Base-by-base conservation (phyloP, 495 filamentous ascomycete species). In the Aspergillus hancockii region DNA sequence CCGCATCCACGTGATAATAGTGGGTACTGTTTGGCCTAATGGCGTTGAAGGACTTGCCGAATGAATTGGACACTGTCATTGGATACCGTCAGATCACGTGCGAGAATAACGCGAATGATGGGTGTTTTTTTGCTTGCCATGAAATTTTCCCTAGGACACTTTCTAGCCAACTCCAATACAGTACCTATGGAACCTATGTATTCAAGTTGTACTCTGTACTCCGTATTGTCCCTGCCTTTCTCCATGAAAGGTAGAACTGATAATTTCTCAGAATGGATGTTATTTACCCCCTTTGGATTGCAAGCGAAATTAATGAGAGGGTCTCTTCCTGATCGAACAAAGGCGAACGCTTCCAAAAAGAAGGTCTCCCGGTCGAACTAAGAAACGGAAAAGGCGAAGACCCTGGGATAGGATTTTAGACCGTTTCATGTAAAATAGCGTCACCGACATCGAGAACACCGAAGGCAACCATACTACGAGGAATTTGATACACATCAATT, bases 341-440 rank as follows among this genome's bases (percentile, higher is more conserved):
- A 41, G 34, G 40, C 21, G 1, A 47, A 22, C 13, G 19, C 43
- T n/a, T 23, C 19, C 43, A 23, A 47, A 22, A 10, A 47, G 43
- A 47, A 47, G 43, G 43, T 22, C 19, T 22, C 18, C 43, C 43
- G 18, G 19, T 2, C 5, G 3, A 47, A 47, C 13, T 10, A 47
- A 23, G 3, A 47, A 47, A 10, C 8, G 43, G 18, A 10, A 47
- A 23, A n/a, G 8, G 19, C 8, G 8, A 43, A 43, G 18, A 41
- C 38, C 38, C 38, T 41, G 38, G 40, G 40, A 43, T 16, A 43
- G 18, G 40, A 43, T 43, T 47, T 47, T 47, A 47, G 43, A 47
- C 19, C 19, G 43, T 47, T 47, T 47, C 43, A 47, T 47, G 19
- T 47, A 47, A 1, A 47, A 47, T 47, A 47, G 43, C 43, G 43